These are phyloP conservation scores for Phytophthora ramorum DNA, from an alignment of 352 stramenopile genomes.

Conservation along the genomic window DNA sequence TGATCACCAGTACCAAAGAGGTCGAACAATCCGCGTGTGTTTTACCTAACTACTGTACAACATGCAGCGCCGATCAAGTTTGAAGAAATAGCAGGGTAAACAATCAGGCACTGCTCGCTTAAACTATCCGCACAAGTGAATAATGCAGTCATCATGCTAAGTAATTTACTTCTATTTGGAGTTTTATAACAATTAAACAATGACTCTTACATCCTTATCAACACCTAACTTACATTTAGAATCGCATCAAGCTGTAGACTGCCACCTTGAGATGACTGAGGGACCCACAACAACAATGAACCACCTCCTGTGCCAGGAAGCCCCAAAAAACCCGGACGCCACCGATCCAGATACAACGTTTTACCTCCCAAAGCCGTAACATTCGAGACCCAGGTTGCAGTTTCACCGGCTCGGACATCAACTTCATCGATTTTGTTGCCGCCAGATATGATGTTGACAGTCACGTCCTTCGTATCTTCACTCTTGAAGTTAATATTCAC, in stretches of 20 bases:
- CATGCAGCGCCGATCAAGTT: too few relatives aligned
- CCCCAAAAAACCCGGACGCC: conserved; percentile 30
- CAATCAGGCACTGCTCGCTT: too few relatives aligned
- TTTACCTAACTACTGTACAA: too few relatives aligned
- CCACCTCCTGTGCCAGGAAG: conserved; percentile 32
- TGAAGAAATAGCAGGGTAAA: too few relatives aligned
- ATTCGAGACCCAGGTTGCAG: conserved; percentile 19
- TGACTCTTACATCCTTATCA: not conserved
- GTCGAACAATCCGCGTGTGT: too few relatives aligned
- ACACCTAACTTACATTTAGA: conserved; percentile 15
- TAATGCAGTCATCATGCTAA: too few relatives aligned
- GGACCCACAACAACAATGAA: conserved; percentile 34
- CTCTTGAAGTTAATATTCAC: conserved; percentile 31
- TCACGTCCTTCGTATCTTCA: conserved; percentile 32
- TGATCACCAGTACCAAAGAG: too few relatives aligned
- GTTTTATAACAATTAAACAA: too few relatives aligned
- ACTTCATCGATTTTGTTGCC: conserved; percentile 26
- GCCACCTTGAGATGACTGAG: conserved; percentile 18
- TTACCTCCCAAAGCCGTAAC: conserved; percentile 27
- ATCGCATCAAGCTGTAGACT: conserved; percentile 18
- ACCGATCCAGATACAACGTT: conserved; percentile 39
- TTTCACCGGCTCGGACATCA: conserved; percentile 18
- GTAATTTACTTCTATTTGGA: too few relatives aligned
- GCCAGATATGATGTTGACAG: conserved; percentile 35
- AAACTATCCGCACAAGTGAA: too few relatives aligned